Evolutionary conservation across 2,329 filamentous ascomycete species (phyloP).

Genomic region (Helotiales sp.): DNA sequence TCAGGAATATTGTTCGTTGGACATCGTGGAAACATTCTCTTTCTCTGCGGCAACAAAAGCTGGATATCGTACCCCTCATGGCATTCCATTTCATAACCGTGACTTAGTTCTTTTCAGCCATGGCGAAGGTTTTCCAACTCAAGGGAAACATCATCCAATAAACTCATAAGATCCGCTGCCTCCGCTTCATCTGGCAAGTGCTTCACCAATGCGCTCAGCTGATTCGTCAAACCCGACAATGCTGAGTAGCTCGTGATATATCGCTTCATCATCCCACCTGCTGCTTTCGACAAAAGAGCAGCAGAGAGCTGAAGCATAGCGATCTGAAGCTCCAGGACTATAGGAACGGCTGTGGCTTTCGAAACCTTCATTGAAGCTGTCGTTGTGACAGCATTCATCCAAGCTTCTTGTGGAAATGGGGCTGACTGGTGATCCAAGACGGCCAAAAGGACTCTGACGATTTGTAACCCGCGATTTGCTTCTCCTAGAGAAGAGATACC

Average conservation of each 20-base stretch:
- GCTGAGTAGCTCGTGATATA: slow-evolving; percentile 53
- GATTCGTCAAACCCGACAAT: slow-evolving; percentile 48
- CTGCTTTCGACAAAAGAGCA: slow-evolving; percentile 49
- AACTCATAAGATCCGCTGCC: slow-evolving; percentile 39
- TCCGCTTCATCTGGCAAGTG: slow-evolving; percentile 29
- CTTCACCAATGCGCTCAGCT: slow-evolving; percentile 37
- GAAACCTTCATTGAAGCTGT: slow-evolving; percentile 42
- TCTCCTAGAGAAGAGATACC: slow-evolving; percentile 33
- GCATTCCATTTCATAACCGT: neutral
- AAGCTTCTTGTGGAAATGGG: slow-evolving; percentile 47
- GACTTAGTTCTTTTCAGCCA: neutral
- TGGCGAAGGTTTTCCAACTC: slow-evolving; percentile 24
- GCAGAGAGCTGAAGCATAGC: slow-evolving; percentile 57
- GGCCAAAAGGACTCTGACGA: slow-evolving; percentile 55
- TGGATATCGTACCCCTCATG: too few species aligned
- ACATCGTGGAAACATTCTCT: too few species aligned
- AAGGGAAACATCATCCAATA: slow-evolving; percentile 46
- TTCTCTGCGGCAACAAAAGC: too few species aligned
- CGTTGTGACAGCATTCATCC: slow-evolving; percentile 55
- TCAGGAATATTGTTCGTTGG: too few species aligned
- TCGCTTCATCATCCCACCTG: slow-evolving; percentile 46
- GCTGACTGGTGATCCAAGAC: slow-evolving; percentile 49
- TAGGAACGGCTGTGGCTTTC: slow-evolving; percentile 5
- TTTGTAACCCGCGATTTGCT: slow-evolving; percentile 51
- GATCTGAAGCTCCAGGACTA: slow-evolving; percentile 48